These are phyloP conservation scores for Trichosporon coremiiforme DNA, from an alignment of 1,284 basidiomycete genomes.

Conservation along the genomic window DNA sequence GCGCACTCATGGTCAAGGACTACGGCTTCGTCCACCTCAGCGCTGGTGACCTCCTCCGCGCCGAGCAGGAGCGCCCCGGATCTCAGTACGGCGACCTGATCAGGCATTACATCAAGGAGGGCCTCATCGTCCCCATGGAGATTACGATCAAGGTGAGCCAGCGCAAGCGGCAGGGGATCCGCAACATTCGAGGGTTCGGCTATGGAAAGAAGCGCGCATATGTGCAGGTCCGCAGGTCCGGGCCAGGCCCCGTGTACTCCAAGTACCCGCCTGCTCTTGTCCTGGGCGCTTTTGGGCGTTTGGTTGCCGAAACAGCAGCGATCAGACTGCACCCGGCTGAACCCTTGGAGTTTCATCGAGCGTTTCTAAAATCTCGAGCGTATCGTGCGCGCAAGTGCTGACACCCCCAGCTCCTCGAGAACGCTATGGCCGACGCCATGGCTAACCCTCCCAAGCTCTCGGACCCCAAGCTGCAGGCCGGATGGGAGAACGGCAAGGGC, in stretches of 20 bases:
- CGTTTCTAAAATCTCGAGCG: neutral
- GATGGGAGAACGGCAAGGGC: conserved; percentile 74
- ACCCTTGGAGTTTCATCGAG: conserved; percentile 10
- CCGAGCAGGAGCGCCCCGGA: conserved; percentile 84
- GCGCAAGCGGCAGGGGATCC: neutral
- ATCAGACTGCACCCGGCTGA: neutral
- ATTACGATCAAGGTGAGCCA: conserved; percentile 76
- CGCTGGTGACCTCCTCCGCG: conserved; percentile 93
- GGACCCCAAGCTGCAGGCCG: conserved; percentile 38
- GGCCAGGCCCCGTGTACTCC: neutral
- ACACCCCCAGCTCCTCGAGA: conserved; percentile 69
- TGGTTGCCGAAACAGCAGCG: neutral
- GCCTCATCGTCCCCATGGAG: conserved; percentile 94
- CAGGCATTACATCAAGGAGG: conserved; percentile 85
- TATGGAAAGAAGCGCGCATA: neutral
- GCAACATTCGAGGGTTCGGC: neutral
- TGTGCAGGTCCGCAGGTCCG: neutral
- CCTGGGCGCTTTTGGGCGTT: neutral
- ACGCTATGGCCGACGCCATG: conserved; percentile 71
- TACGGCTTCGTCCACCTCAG: conserved; percentile 94
- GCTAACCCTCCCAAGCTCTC: conserved; percentile 11
- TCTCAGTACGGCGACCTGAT: conserved; percentile 87
- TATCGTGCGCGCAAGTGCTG: conserved; percentile 11
- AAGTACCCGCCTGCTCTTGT: neutral
- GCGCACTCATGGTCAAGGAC: conserved; percentile 79